Percentiles rank a stretch among this genome's conserved stretches.
These are phyloP conservation scores for Apophysomyces trapeziformis DNA, from an alignment of 371 early-diverging fungal species.

Conservation along the genomic window DNA sequence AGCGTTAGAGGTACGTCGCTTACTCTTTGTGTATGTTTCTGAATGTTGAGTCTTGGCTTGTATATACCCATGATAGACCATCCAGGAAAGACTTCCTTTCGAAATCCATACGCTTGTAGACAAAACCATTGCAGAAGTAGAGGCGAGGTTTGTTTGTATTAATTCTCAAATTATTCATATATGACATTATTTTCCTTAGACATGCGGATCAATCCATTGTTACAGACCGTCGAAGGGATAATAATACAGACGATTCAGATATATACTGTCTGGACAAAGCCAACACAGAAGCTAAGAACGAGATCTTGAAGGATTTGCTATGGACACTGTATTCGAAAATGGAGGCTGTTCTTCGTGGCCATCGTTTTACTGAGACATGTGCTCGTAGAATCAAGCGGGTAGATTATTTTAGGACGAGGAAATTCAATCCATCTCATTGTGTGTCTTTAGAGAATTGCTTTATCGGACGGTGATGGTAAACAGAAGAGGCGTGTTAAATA, in stretches of 20 bases:
- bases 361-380: constrained; percentile 69
- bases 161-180: neutral
- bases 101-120: constrained; percentile 91
- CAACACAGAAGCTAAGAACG: constrained; percentile 60
- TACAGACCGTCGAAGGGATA: constrained; percentile 18
- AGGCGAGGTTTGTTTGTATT: constrained; percentile 62
- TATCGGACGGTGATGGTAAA: constrained; percentile 28
- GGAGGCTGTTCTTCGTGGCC: constrained; percentile 82
- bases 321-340: constrained; percentile 84
- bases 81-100: constrained; percentile 73
- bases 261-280: constrained; percentile 56
- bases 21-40: neutral
- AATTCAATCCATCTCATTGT: neutral
- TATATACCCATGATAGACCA: constrained; percentile 44
- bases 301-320: constrained; percentile 80
- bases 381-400: constrained; percentile 51
- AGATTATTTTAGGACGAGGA: neutral
- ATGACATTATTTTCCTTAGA: neutral
- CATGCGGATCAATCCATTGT: neutral
- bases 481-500: neutral
- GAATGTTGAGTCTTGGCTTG: neutral
- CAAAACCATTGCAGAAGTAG: constrained; percentile 84
- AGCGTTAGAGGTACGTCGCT: constrained; percentile 67
- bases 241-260: constrained; percentile 33
- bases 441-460: constrained; percentile 24